Percentiles rank a stretch among this genome's conserved stretches.
phyloP scores from a whole-genome alignment of 169 alveolate genomes.

The Amoebophrya sp. region DNA sequence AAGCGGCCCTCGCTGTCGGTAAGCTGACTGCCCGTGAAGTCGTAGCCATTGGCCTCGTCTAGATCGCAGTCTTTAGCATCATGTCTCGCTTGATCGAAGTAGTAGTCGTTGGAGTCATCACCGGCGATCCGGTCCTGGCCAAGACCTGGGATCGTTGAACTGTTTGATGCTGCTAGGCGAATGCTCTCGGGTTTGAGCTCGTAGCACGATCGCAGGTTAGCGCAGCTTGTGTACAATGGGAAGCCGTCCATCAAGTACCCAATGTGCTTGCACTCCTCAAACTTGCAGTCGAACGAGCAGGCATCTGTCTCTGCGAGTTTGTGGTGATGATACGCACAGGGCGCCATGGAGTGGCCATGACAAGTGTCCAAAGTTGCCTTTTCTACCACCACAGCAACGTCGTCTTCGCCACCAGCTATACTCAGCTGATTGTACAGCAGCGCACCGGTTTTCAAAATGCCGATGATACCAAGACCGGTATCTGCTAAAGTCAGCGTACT shows the following conservation, averaged over 20 bases:
- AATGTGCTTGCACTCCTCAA: not conserved
- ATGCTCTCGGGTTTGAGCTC: no score
- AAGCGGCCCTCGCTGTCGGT: not conserved
- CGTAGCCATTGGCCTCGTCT: not conserved
- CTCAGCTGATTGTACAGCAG: not conserved
- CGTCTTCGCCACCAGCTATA: not conserved
- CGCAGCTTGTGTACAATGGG: not conserved
- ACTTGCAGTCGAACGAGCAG: not conserved
- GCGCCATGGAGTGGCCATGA: not conserved
- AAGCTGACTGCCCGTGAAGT: not conserved
- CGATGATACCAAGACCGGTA: not conserved
- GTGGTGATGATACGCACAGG: not conserved
- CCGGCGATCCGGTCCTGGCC: not conserved
- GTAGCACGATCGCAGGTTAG: not conserved
- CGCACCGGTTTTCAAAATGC: not conserved
- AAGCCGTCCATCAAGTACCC: not conserved
- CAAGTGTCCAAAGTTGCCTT: not conserved
- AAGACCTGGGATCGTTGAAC: no score
- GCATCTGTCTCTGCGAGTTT: not conserved
- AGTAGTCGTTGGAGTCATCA: not conserved
- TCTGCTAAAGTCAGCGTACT: no score
- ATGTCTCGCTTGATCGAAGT: not conserved
- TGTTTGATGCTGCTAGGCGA: no score
- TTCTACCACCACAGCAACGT: not conserved
- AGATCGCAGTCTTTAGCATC: not conserved